Evolutionary conservation across 1,284 basidiomycete species (phyloP), one percentile per base, ranked within the genome.

Genomic region (Rugiboletus extremiorientalis): DNA sequence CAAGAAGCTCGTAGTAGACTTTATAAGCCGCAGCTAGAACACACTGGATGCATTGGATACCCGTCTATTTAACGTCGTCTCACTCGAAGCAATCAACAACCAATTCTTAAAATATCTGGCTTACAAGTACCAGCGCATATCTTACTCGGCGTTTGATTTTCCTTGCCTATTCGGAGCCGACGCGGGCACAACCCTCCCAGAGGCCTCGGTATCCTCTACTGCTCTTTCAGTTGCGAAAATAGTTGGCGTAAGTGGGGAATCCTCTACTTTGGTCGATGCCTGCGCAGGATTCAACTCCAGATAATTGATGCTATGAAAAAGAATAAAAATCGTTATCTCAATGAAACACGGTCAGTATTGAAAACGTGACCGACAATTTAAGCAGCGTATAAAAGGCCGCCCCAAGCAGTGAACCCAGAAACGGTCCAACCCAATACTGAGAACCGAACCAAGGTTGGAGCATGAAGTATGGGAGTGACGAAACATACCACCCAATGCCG

Each of bases 351-450:
- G 40, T 45, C 18, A 40, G 27, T 43, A 25, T 6, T n/a, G 36
- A 33, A 38, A 41, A 16, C 16, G 51, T 16, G 34, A 75, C 81
- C 66, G 64, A 84, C 85, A 78, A 77, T 65, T 87, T 86, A 47
- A 88, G 74, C 23, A 80, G 58, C 27, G 74, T 65, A 67, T 88
- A 90, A 64, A 89, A 80, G 4, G 62, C 76, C 12, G 80, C 75
- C 18, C 81, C 85, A 36, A 89, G 75, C 23, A 87, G 65, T 2
- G 84, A 78, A 27, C 88, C 86, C 25, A 88, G 72, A 56, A 78
- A 78, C 0, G 85, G 85, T 36, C 86, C 85, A 23, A 85, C 70
- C 85, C 85, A 87, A 63, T 84, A 83, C 79, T 82, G 40, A 30
- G 58, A 54, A 40, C 0, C 28, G 18, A 40, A 34, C 6, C 20